Conservation (phyloP, 208 protist genomes). For the Acanthamoeba quina region DNA sequence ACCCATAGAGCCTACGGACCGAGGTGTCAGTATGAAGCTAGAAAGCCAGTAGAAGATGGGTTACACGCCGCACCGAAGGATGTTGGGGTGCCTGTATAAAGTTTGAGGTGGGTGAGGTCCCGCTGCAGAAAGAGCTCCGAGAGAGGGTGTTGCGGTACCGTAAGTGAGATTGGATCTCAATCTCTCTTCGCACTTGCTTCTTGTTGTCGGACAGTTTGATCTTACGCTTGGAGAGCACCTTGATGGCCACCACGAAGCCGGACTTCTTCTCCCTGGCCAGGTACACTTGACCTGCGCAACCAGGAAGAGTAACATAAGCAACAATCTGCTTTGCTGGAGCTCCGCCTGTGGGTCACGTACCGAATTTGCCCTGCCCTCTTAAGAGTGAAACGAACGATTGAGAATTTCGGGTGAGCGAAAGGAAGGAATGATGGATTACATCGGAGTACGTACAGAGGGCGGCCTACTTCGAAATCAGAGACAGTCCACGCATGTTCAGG, state of each 20-base stretch:
- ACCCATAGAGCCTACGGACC: slow-evolving; percentile 93
- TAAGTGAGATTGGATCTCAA: slow-evolving; percentile 99
- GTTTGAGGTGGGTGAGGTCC: neutral
- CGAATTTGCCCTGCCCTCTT: slow-evolving; percentile 31
- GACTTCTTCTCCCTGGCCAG: slow-evolving; percentile 97
- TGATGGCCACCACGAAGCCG: slow-evolving; percentile 98
- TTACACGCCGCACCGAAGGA: slow-evolving; percentile 90
- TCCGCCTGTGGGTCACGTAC: neutral
- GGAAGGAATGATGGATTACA: no score
- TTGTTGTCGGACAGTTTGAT: slow-evolving; percentile 96
- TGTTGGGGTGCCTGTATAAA: slow-evolving; percentile 95
- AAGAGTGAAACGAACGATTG: neutral
- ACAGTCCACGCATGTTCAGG: slow-evolving; percentile 70
- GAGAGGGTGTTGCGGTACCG: slow-evolving; percentile 75
- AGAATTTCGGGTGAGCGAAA: neutral
- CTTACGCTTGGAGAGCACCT: slow-evolving; percentile 94
- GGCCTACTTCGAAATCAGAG: slow-evolving; percentile 95
- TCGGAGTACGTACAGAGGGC: slow-evolving; percentile 95
- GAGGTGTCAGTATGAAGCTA: no score
- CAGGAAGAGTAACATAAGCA: no score
- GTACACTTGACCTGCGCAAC: slow-evolving; percentile 96
- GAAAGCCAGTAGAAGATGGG: neutral
- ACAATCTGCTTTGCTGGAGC: neutral
- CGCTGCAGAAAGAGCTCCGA: neutral
- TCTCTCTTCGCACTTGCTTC: slow-evolving; percentile 98